These are phyloP conservation scores for Clitopilus passeckerianus DNA, from an alignment of 768 basidiomycete species.

Conservation along the genomic window DNA sequence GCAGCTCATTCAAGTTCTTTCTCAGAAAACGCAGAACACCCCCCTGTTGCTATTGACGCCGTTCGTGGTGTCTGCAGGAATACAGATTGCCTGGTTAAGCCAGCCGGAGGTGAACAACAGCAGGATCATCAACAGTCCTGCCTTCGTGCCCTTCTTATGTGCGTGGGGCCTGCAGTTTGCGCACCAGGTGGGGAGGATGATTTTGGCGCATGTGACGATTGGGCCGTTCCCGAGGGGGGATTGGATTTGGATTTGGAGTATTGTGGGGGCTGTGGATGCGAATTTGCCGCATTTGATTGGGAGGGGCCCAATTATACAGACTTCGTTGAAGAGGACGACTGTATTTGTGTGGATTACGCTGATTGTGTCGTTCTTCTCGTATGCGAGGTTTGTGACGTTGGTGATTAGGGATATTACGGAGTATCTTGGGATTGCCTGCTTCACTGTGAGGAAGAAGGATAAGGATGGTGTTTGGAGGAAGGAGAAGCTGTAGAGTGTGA, in stretches of 20 bases:
- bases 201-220: conserved; percentile 87
- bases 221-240: conserved; percentile 84
- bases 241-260: conserved; percentile 79
- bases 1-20: not conserved
- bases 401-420: conserved; percentile 88
- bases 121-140: conserved; percentile 67
- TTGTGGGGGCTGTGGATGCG: conserved; percentile 76
- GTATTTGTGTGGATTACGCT: conserved; percentile 50
- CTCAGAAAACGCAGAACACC: not conserved
- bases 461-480: conserved; percentile 53
- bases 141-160: conserved; percentile 84
- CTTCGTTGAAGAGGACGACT: conserved; percentile 52
- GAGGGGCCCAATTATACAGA: conserved; percentile 69
- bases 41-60: conserved; percentile 80
- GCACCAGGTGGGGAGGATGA: conserved; percentile 89
- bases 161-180: conserved; percentile 93
- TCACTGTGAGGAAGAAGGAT: conserved; percentile 87
- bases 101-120: conserved; percentile 58
- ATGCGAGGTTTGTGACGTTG: conserved; percentile 73
- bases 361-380: conserved; percentile 58
- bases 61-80: conserved; percentile 61
- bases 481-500: conserved; percentile 7
- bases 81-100: conserved; percentile 81
- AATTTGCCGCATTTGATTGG: conserved; percentile 67
- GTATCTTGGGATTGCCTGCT: conserved; percentile 91